Evolutionary conservation across 345 rosid species (phyloP).

Genomic region (Diplotaxis tenuifolia): DNA sequence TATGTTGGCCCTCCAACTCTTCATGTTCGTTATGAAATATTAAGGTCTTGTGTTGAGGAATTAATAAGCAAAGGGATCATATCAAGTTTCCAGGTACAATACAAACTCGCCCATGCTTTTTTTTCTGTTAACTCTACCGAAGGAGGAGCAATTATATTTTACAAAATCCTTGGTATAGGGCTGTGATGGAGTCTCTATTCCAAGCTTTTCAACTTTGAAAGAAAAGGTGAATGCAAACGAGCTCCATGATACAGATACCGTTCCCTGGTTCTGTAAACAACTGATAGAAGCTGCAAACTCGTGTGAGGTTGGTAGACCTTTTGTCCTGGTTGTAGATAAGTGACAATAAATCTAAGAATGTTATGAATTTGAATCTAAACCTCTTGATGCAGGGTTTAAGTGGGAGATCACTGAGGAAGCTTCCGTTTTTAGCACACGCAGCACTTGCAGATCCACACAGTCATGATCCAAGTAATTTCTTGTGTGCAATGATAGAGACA

Average conservation of each 20-base stretch:
- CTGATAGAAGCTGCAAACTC: slow-evolving; percentile 79
- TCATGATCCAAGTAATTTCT: slow-evolving; percentile 61
- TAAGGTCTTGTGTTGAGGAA: slow-evolving; percentile 84
- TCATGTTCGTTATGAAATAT: slow-evolving; percentile 88
- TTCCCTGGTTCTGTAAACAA: slow-evolving; percentile 44
- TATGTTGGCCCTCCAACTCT: slow-evolving; percentile 95
- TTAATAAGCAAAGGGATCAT: slow-evolving; percentile 67
- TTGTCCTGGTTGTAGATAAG: neutral
- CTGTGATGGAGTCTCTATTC: slow-evolving; percentile 45
- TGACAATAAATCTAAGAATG: neutral
- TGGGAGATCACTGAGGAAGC: slow-evolving; percentile 88
- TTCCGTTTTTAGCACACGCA: slow-evolving; percentile 85
- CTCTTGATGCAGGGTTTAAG: slow-evolving; percentile 66
- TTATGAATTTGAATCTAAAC: neutral
- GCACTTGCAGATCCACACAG: slow-evolving; percentile 60
- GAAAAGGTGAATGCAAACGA: slow-evolving; percentile 48
- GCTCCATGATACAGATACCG: slow-evolving; percentile 44
- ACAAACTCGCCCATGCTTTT: neutral
- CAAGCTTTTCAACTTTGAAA: slow-evolving; percentile 58
- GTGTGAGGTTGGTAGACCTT: slow-evolving; percentile 54
- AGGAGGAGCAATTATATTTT: neutral
- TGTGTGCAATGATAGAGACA: slow-evolving; percentile 67
- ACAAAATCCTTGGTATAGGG: slow-evolving; percentile 45
- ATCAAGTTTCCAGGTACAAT: slow-evolving; percentile 59
- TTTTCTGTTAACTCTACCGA: slow-evolving; percentile 2